A percentile compares a stretch with the other conserved stretches of the same genome.
Conservation (phyloP, 176 grass and related monocot genomes). For the Rhynchospora pubera region DNA sequence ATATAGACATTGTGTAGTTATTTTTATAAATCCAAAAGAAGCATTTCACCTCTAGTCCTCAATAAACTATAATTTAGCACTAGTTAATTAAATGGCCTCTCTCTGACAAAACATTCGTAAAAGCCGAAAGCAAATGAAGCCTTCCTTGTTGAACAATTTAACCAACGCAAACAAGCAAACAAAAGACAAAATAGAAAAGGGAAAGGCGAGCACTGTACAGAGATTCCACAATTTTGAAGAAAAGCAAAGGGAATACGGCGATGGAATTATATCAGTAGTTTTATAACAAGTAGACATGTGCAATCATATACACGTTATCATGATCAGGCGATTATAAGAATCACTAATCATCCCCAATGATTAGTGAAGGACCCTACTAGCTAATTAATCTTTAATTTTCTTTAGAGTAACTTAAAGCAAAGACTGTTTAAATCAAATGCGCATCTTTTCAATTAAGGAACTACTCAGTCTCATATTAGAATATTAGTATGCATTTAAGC, state of each 20-base stretch:
- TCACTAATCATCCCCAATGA: constrained; percentile 21
- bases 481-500: not conserved
- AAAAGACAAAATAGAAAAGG: not conserved
- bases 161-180: constrained; percentile 14
- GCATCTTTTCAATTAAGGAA: not conserved
- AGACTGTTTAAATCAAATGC: not conserved
- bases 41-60: too few species aligned
- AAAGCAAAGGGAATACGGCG: constrained; percentile 4
- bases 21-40: not conserved
- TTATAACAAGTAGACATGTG: constrained; percentile 26
- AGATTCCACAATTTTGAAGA: constrained; percentile 9
- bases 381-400: not conserved
- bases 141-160: constrained; percentile 17
- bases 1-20: not conserved
- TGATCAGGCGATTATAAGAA: constrained; percentile 11
- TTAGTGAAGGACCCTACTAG: not conserved
- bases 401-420: not conserved
- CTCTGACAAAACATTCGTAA: not conserved
- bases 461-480: not conserved
- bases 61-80: too few species aligned
- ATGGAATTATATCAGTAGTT: not conserved
- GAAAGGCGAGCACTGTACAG: not conserved
- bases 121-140: not conserved
- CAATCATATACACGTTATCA: constrained; percentile 9
- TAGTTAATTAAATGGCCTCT: not conserved